Evolutionary conservation across 2,329 filamentous ascomycete species (phyloP).

Genomic region (Tolypocladium album): DNA sequence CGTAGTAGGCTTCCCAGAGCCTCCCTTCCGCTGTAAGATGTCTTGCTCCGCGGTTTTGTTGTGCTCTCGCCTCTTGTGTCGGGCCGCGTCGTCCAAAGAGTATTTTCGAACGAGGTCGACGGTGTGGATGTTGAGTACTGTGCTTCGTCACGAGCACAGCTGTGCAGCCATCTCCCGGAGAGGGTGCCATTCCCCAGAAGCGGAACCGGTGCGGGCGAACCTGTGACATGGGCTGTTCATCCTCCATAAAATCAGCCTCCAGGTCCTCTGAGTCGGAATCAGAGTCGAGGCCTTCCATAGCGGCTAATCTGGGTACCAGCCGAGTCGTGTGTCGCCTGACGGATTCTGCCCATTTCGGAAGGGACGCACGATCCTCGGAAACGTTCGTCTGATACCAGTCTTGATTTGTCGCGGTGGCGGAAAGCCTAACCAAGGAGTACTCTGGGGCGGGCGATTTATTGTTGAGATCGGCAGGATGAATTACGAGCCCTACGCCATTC

Average conservation of each 20-base stretch:
- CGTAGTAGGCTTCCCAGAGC: constrained; percentile 51
- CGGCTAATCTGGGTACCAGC: constrained; percentile 32
- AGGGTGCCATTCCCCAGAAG: constrained; percentile 41
- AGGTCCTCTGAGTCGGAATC: constrained; percentile 14
- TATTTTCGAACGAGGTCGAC: constrained; percentile 24
- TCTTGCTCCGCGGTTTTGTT: neutral
- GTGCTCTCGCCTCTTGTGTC: neutral
- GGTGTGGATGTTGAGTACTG: constrained; percentile 36
- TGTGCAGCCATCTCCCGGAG: constrained; percentile 39
- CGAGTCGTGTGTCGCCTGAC: constrained; percentile 33
- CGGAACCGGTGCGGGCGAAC: constrained; percentile 39
- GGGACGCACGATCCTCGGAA: constrained; percentile 11
- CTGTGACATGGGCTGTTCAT: constrained; percentile 23
- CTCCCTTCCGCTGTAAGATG: constrained; percentile 40
- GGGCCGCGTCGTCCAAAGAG: constrained; percentile 23
- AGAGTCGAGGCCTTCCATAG: constrained; percentile 23
- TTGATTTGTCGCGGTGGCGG: constrained; percentile 37
- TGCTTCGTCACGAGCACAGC: constrained; percentile 40
- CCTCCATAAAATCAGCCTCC: constrained; percentile 7
- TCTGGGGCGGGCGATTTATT: constrained; percentile 22
- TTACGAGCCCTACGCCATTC: constrained; percentile 29
- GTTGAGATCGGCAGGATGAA: constrained; percentile 21
- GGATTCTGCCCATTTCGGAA: constrained; percentile 35
- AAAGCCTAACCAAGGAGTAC: constrained; percentile 42
- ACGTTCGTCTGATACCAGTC: constrained; percentile 45